Conservation (phyloP, 495 filamentous ascomycete species). For the Aspergillus sclerotiicarbonarius region DNA sequence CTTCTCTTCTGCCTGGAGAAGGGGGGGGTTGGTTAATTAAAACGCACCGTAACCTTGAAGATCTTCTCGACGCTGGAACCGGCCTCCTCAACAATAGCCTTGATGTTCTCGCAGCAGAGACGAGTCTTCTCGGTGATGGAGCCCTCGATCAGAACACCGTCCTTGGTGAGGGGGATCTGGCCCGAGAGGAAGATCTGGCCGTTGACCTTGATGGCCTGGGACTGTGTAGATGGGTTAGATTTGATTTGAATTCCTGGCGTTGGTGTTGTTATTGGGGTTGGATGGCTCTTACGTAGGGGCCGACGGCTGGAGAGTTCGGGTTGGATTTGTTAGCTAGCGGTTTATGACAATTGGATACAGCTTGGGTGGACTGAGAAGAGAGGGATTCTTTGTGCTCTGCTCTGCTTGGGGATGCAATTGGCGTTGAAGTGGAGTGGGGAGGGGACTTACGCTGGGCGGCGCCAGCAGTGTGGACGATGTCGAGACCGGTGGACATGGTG, state of each 20-base stretch:
- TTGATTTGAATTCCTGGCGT: constrained; percentile 4
- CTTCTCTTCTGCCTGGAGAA: no score
- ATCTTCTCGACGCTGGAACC: constrained; percentile 71
- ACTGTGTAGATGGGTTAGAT: constrained; percentile 46
- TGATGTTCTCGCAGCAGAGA: constrained; percentile 73
- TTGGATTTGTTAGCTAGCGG: not conserved
- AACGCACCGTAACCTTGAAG: constrained; percentile 65
- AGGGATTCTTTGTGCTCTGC: not conserved
- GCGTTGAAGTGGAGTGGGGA: not conserved
- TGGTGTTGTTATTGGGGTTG: constrained; percentile 12
- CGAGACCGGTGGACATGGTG: constrained; percentile 39
- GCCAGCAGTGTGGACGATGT: constrained; percentile 40
- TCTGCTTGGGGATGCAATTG: not conserved
- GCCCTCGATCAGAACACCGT: constrained; percentile 72
- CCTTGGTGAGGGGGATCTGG: constrained; percentile 78
- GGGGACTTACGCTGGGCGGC: constrained; percentile 48
- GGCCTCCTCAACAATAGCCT: constrained; percentile 73
- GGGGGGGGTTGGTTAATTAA: constrained; percentile 57
- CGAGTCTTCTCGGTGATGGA: constrained; percentile 74
- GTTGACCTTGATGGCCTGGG: constrained; percentile 84
- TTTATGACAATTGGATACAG: not conserved
- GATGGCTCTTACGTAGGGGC: constrained; percentile 52
- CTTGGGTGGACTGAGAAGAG: no score
- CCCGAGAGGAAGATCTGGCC: constrained; percentile 88
- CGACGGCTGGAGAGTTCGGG: constrained; percentile 42